These are phyloP conservation scores for Colletotrichum sp. DNA, from an alignment of 2,329 filamentous ascomycete genomes.

Conservation along the genomic window DNA sequence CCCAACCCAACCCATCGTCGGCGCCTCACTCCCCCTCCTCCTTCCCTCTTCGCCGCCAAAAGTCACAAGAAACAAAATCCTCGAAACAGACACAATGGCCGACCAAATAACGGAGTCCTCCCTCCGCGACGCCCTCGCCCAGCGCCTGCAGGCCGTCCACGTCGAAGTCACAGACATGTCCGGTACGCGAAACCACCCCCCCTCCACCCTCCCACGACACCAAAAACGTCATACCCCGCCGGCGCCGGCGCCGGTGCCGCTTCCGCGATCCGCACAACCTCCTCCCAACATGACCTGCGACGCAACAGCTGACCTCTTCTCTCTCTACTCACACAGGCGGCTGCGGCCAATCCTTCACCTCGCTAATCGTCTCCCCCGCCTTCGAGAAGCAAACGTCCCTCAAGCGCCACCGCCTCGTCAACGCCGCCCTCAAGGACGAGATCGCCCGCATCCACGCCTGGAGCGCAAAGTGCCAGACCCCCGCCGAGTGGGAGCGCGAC, in stretches of 20 bases:
- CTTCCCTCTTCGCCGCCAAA: neutral
- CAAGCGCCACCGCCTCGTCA: conserved; percentile 86
- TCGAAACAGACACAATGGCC: too few species aligned
- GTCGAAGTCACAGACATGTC: conserved; percentile 93
- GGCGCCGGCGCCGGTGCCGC: neutral
- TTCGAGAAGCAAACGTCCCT: conserved; percentile 78
- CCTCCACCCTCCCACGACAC: neutral
- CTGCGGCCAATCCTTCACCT: conserved; percentile 66
- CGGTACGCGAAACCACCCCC: conserved; percentile 59
- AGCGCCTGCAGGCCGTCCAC: conserved; percentile 75
- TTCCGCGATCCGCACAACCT: neutral
- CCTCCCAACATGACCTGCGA: neutral
- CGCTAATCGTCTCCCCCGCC: conserved; percentile 66
- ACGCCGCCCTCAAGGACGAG: conserved; percentile 81
- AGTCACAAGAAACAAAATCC: too few species aligned
- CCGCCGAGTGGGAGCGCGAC: conserved; percentile 84
- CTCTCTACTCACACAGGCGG: conserved; percentile 47
- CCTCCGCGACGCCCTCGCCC: conserved; percentile 71
- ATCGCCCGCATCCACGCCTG: conserved; percentile 93
- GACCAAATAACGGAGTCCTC: conserved; percentile 74
- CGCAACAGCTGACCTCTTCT: neutral
- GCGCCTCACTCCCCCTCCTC: neutral
- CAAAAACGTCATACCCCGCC: conserved; percentile 13
- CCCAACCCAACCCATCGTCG: neutral
- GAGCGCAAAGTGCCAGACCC: conserved; percentile 93